Evolutionary conservation across 768 basidiomycete species (phyloP).

Genomic region (Cubamyces sp.): DNA sequence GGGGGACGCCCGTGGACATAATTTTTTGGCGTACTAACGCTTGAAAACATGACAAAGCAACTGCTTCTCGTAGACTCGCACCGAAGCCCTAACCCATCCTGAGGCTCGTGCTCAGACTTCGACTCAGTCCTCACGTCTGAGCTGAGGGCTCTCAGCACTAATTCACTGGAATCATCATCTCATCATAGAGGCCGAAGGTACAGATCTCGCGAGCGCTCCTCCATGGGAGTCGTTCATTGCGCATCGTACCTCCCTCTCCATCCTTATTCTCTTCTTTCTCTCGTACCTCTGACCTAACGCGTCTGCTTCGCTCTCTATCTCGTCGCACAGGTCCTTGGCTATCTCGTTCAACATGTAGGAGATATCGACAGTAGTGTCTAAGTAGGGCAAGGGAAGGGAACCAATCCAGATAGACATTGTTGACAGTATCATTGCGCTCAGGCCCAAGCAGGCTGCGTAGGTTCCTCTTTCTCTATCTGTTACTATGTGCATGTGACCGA

Average conservation of each 20-base stretch:
- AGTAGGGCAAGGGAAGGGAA: slow-evolving; percentile 42
- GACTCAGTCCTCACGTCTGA: too few relatives aligned
- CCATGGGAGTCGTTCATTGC: slow-evolving; percentile 28
- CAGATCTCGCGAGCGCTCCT: slow-evolving; percentile 26
- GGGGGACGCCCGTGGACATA: too few relatives aligned
- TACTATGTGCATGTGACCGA: not conserved
- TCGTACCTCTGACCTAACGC: not conserved
- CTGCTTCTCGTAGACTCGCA: too few relatives aligned
- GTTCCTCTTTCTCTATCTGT: slow-evolving; percentile 30
- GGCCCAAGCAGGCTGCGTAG: slow-evolving; percentile 65
- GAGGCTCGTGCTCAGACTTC: too few relatives aligned
- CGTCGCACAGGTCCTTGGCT: slow-evolving; percentile 10
- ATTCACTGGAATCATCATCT: too few relatives aligned
- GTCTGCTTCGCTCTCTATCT: not conserved
- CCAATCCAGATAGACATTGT: slow-evolving; percentile 49
- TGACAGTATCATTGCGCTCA: slow-evolving; percentile 69
- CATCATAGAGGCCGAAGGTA: slow-evolving; percentile 23
- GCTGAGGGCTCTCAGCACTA: too few relatives aligned
- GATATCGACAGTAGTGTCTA: slow-evolving; percentile 22
- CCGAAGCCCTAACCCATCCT: too few relatives aligned
- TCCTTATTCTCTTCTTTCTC: slow-evolving; percentile 6
- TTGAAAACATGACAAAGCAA: too few relatives aligned
- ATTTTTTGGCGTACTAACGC: too few relatives aligned
- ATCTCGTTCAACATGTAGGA: slow-evolving; percentile 28
- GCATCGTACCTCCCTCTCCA: slow-evolving; percentile 25